Percentiles rank a stretch among this genome's conserved stretches.
Evolutionary conservation across 2,329 filamentous ascomycete species (phyloP).

Genomic region (Colletotrichum godetiae): DNA sequence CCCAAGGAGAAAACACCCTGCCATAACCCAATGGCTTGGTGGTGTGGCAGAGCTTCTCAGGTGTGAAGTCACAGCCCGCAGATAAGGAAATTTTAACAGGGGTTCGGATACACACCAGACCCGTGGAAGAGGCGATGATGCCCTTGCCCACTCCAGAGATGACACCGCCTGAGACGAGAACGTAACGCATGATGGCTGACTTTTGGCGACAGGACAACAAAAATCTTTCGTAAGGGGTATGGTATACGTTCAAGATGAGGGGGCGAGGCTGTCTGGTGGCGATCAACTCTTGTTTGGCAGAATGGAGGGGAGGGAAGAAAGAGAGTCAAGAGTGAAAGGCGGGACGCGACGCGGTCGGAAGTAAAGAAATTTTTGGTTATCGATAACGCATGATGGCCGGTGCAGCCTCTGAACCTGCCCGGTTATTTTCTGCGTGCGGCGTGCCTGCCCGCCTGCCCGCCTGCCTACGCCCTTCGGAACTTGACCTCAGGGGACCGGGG

Average conservation of each 20-base stretch:
- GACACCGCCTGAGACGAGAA: constrained; percentile 53
- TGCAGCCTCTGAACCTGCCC: neutral
- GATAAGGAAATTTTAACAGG: constrained; percentile 38
- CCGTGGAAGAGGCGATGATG: constrained; percentile 75
- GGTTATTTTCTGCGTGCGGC: too few species aligned
- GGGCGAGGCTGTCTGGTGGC: neutral
- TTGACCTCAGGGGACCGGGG: too few species aligned
- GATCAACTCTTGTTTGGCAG: constrained; percentile 30
- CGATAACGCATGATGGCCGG: constrained; percentile 29
- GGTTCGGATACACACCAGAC: constrained; percentile 54
- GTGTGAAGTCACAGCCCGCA: constrained; percentile 31
- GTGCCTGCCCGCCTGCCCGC: neutral
- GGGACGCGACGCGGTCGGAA: constrained; percentile 34
- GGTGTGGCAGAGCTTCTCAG: constrained; percentile 24
- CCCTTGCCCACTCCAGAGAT: constrained; percentile 72
- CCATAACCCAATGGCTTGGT: neutral
- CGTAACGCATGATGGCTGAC: constrained; percentile 41
- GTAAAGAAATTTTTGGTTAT: constrained; percentile 37
- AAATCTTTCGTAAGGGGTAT: neutral
- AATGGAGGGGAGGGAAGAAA: constrained; percentile 35
- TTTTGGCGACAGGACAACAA: neutral
- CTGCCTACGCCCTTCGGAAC: neutral
- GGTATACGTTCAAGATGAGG: constrained; percentile 15
- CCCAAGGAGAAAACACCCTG: neutral
- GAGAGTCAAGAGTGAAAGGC: constrained; percentile 27